Evolutionary conservation across 129 eudicot genomes (phyloP), one percentile per base, ranked within the genome.

Genomic region (Scalesia atractyloides): DNA sequence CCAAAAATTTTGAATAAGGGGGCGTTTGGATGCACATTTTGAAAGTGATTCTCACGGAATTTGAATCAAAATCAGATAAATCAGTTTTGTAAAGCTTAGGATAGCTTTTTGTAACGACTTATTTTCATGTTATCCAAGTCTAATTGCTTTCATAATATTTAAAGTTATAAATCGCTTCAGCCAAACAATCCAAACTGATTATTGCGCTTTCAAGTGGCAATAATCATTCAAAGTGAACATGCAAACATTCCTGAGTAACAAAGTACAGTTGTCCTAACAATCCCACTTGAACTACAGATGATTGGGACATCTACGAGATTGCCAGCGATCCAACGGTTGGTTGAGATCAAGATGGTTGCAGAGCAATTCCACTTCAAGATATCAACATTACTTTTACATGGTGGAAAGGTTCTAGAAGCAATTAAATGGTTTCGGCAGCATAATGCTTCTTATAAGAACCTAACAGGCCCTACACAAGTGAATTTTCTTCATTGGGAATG

Each of bases 401-500:
- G 96, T 69, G 99, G 99, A 58, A 94, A 88, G 79, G 15, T 90
- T 64, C 62, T 68, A 46, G 99, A 94, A 81, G 97, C 99, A 84
- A 89, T 90, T 63, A 65, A 74, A 53, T 88, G 97, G 97, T 90
- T 94, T 76, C 91, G 89, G 61, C 93, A 82, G 78, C 99, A 94
- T 72, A 66, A 53, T 79, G 80, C 84, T 84, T 73, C 83, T 74
- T 94, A 94, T 73, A 86, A 71, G 79, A 84, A 66, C 70, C 88
- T 94, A 72, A 78, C 69, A 51, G 97, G 99, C 64, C 82, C 86
- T 7, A 81, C 88, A 26, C 87, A 90, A 72, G 91, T 86, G 37
- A 77, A 60, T 78, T 94, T 87, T 82, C 85, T 88, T 73, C 97
- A 94, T 44, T 94, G 96, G 96, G 96, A 94, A 66, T 94, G 99